Base-by-base conservation (phyloP, 1,139 yeast genomes). In the Geotrichum reessii region DNA sequence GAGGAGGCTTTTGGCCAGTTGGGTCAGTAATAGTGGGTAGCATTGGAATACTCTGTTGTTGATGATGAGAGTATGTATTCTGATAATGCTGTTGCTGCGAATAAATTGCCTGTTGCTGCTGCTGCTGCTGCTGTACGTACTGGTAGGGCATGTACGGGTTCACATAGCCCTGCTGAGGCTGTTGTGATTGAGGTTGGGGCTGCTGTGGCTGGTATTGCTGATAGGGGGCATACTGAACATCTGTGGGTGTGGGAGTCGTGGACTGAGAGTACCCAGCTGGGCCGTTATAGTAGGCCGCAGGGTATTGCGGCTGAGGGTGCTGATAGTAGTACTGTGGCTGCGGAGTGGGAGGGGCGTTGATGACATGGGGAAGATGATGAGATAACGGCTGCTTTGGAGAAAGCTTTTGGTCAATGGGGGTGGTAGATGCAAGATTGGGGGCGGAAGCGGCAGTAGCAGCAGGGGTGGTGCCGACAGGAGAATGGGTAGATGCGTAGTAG, bases 1-100 rank as follows among this genome's bases (percentile, higher is more conserved):
- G 81, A 6, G 85, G 85, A 58, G 82, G 84, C 37, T 77, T 73
- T 69, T 82, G 85, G n/a, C 85, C 85, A 3, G 79, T 78, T 7
- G 78, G 76, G 51, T 80, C 81, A 28, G 79, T 74, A 24, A 73
- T 64, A 52, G 62, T 60, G 56, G 61, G 66, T 53, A 59, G 62
- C 53, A 60, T 51, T n/a, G 62, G 56, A 3, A 58, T 58, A 4
- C 62, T 50, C 25, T 64, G 61, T 17, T 60, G 50, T 27, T 44
- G 53, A 31, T 57, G 56, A 31, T 31, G 37, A 14, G 8, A 11
- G 37, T 31, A 31, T 31, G 37, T 14, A 31, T 31, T 31, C 12
- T 31, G 37, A 28, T 57, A 50, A 9, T 50, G 57, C 55, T 46
- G 61, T 52, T 55, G 63, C 55, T 19, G 58, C 11, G 4, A 31